Conservation (phyloP, 352 stramenopile species). For the Globisporangium carolinianum region DNA sequence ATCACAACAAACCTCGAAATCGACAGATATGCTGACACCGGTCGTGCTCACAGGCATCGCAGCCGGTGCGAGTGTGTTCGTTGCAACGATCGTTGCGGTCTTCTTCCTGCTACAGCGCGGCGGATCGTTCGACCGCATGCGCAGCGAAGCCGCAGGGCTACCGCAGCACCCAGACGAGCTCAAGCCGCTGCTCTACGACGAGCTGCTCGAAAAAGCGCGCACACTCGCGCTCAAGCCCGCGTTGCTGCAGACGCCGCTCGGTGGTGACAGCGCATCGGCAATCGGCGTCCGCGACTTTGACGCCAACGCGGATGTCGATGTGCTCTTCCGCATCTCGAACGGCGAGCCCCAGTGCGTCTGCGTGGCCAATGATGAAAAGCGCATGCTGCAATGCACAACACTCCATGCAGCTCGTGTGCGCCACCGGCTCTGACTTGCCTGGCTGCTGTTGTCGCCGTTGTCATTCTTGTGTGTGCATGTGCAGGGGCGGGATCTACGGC, state of each 20-base stretch:
- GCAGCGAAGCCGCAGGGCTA: slow-evolving; percentile 63
- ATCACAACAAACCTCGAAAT: slow-evolving; percentile 3
- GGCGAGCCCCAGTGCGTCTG: slow-evolving; percentile 28
- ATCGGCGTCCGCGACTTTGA: slow-evolving; percentile 48
- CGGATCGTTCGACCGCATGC: slow-evolving; percentile 87
- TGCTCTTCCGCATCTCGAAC: slow-evolving; percentile 43
- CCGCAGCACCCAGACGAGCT: slow-evolving; percentile 43
- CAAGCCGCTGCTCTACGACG: slow-evolving; percentile 86
- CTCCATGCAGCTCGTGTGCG: too few relatives aligned
- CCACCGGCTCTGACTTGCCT: too few relatives aligned
- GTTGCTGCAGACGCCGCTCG: slow-evolving; percentile 17
- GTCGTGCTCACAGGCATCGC: slow-evolving; percentile 71
- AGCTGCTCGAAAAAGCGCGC: slow-evolving; percentile 56
- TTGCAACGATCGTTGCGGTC: slow-evolving; percentile 73
- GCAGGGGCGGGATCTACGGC: slow-evolving; percentile 51
- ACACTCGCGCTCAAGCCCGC: slow-evolving; percentile 25
- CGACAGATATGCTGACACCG: slow-evolving; percentile 34
- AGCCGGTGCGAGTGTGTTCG: slow-evolving; percentile 76
- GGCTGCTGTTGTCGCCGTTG: background rate
- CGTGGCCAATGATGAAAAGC: background rate
- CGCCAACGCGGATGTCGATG: slow-evolving; percentile 14
- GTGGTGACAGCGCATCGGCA: slow-evolving; percentile 25
- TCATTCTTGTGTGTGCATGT: background rate
- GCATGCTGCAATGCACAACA: too few relatives aligned
- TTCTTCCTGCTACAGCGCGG: slow-evolving; percentile 78